A percentile compares a stretch with the other conserved stretches of the same genome.
Evolutionary conservation across 257 asterid genomes (phyloP).

Genomic region (Penstemon davidsonii): DNA sequence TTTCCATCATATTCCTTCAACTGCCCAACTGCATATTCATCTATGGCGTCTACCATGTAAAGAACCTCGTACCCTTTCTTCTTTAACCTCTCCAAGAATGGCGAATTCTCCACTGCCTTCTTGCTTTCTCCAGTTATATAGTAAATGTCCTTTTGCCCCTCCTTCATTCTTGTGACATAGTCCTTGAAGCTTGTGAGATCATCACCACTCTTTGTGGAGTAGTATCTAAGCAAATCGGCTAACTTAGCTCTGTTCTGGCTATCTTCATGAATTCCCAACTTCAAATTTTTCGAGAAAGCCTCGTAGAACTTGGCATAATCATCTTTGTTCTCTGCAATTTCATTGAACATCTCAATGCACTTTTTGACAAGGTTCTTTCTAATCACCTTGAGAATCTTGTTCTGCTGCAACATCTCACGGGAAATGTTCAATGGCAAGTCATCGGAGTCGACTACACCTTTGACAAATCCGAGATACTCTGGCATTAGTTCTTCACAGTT

Average conservation of each 20-base stretch:
- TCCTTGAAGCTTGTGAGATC: conserved; percentile 80
- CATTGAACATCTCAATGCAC: conserved; percentile 80
- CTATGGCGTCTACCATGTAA: conserved; percentile 81
- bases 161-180: conserved; percentile 84
- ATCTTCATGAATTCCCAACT: conserved; percentile 77
- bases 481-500: conserved; percentile 81
- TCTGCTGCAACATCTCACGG: conserved; percentile 76
- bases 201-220: conserved; percentile 80
- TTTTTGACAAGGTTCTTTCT: conserved; percentile 80
- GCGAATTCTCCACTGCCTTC: conserved; percentile 77
- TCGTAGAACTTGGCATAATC: conserved; percentile 74
- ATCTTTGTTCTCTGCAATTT: conserved; percentile 80
- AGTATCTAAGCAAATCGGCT: conserved; percentile 67
- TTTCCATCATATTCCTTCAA: conserved; percentile 79
- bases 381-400: conserved; percentile 75
- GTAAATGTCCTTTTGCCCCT: conserved; percentile 79
- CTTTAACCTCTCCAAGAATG: conserved; percentile 75
- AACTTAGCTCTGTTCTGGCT: conserved; percentile 71
- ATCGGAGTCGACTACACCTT: conserved; percentile 80
- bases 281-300: conserved; percentile 76
- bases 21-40: conserved; percentile 75
- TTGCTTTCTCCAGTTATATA: conserved; percentile 82
- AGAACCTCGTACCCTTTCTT: conserved; percentile 81
- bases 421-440: conserved; percentile 81
- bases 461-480: conserved; percentile 68